Evolutionary conservation across 2,329 filamentous ascomycete species (phyloP), one percentile per base, ranked within the genome.

Genomic region (Pseudogymnoascus sp.): DNA sequence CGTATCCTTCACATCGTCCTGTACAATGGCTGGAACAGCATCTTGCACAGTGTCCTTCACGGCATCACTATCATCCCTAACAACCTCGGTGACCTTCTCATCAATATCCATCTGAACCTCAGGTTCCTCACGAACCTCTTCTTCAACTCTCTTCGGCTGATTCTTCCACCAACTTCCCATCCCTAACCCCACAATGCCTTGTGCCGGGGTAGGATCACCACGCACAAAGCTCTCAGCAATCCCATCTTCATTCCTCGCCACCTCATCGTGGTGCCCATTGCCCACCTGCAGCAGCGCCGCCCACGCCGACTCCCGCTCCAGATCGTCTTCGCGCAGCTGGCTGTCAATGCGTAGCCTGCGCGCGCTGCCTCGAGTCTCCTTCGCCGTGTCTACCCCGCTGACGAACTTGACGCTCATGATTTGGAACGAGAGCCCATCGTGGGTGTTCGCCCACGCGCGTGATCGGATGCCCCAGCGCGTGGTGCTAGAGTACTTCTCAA

Each of bases 361-460:
- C 70, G 68, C 78, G 72, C 69, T 77, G 69, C 72, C 80, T 72
- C 75, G 80, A 72, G 68, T 75, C 72, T 66, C 75, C 64, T 70
- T 77, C 70, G 64, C 77, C 63, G 77, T 82, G 66, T 80, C 81
- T 0, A 84, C 88, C 11, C 95, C 92, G 66, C 90, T 88, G 0
- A 97, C 90, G 87, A 93, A 97, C 61, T 91, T 86, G 10, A 96
- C 83, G 61, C 86, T 85, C 65, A 87, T 81, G 59, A 99, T 84
- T 82, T 89, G 91, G 76, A 90, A 97, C 73, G 92, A 96, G 74
- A 96, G 84, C 74, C 75, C 66, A 72, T 82, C 11, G 63, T 81
- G 75, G 26, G 77, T 81, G 23, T 82, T 83, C 6, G 86, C 88
- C 81, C 92, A 97, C 65, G 88, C 85, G 29, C 92, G 86, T 67